A percentile compares a stretch with the other conserved stretches of the same genome.
Conservation (phyloP, 2,329 filamentous ascomycete species). For the Ophiostoma populinum region DNA sequence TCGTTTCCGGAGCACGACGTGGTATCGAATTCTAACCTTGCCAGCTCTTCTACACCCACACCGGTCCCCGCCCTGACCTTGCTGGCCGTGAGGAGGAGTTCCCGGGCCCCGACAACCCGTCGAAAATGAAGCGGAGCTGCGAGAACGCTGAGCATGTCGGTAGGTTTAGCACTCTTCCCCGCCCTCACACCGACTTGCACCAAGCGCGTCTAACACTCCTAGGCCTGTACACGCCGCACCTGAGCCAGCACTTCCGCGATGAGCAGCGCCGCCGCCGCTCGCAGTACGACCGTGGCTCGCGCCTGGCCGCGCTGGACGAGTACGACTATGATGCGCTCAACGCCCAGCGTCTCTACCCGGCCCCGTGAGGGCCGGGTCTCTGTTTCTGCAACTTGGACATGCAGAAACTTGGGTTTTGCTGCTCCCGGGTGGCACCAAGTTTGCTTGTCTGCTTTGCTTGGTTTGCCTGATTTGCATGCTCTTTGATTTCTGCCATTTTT, state of each 20-base stretch:
- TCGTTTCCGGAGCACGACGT: too few species aligned
- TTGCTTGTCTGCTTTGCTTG: too few species aligned
- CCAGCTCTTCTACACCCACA: slow-evolving; percentile 35
- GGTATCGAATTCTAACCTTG: slow-evolving; percentile 8
- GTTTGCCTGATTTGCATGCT: too few species aligned
- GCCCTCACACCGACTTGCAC: background rate
- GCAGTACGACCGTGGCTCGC: slow-evolving; percentile 67
- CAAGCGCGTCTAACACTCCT: slow-evolving; percentile 1
- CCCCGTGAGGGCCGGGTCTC: too few species aligned
- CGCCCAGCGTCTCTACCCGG: slow-evolving; percentile 19
- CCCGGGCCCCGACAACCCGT: slow-evolving; percentile 63
- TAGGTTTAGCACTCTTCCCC: slow-evolving; percentile 24
- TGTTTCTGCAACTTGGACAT: too few species aligned
- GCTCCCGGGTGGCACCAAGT: too few species aligned
- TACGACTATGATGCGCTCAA: slow-evolving; percentile 30
- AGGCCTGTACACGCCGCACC: slow-evolving; percentile 69
- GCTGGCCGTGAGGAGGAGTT: slow-evolving; percentile 60
- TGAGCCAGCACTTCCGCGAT: slow-evolving; percentile 53
- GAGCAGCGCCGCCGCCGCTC: slow-evolving; percentile 62
- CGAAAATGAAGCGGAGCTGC: slow-evolving; percentile 73
- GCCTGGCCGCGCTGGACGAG: slow-evolving; percentile 50
- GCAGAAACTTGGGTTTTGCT: too few species aligned
- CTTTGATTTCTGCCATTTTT: too few species aligned
- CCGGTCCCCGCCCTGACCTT: slow-evolving; percentile 28
- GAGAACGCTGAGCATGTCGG: slow-evolving; percentile 78